Base-by-base conservation (phyloP, 2,329 filamentous ascomycete genomes). In the Arthrobotrys conoides region DNA sequence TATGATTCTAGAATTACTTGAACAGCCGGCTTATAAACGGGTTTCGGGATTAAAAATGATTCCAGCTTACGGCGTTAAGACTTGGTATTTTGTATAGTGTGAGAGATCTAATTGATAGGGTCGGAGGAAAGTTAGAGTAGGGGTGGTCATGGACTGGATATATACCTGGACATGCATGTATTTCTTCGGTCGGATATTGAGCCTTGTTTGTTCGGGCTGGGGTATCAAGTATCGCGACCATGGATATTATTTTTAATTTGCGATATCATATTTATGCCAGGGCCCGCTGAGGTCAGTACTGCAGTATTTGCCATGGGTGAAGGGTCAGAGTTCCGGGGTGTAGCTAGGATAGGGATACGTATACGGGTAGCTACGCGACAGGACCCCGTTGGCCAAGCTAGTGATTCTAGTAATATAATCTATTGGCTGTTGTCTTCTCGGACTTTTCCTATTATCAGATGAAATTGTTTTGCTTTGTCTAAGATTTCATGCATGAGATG, bases 401-500 rank as follows among this genome's bases (percentile, higher is more conserved):
- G n/a, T n/a, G 44, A 46, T 20, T 9, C 48, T 16, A 24, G 53
- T 4, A 22, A 30, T 18, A 30, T 4, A 22, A 30, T 18, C n/a
- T 20, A 22, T 22, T 38, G 30, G 53, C 2, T 4, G 6, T 20
- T 16, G 12, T 10, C 2, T 16, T 24, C 20, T 44, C 33, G 33
- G 57, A 12, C 14, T 10, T 27, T 41, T 61, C 33, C 57, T 24
- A 44, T 27, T 61, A 61, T 61, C 57, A 61, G 33, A 44, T 61
- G 57, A 41, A 61, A 61, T 3, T 3, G 1, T 30, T 30, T 4
- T 10, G 4, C 16, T 33, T 27, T 61, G 20, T 27, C 33, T 24
- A 3, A 44, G 36, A 44, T 61, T 44, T 41, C 20, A 44, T 61
- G 57, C 57, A 61, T 61, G 57, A 61, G 57, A 61, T 61, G 36